Evolutionary conservation across 371 early-diverging fungal species (phyloP).

Genomic region (Zychaea mexicana): DNA sequence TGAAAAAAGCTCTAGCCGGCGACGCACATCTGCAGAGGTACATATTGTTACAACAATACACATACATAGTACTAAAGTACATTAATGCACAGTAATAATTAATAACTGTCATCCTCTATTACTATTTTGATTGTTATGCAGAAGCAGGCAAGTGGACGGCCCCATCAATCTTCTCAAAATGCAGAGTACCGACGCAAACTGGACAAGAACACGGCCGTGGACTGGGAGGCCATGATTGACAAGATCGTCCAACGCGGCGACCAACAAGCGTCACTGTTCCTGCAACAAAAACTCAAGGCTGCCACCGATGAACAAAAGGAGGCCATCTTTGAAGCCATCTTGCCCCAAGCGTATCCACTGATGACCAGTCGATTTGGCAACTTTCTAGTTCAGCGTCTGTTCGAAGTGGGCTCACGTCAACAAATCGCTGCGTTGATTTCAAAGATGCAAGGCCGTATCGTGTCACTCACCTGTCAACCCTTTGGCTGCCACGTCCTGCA

Average conservation of each 20-base stretch:
- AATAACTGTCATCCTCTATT: neutral
- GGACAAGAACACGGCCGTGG: conserved; percentile 29
- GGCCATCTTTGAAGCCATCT: conserved; percentile 62
- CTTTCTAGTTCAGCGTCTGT: conserved; percentile 74
- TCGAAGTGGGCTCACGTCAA: conserved; percentile 65
- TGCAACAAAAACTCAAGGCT: conserved; percentile 73
- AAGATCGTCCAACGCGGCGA: conserved; percentile 74
- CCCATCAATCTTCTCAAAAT: neutral
- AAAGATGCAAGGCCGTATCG: conserved; percentile 66
- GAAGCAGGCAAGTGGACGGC: neutral
- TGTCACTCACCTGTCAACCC: conserved; percentile 69
- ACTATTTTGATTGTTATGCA: neutral
- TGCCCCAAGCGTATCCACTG: conserved; percentile 56
- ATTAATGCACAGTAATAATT: neutral
- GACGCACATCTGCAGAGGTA: conserved; percentile 9
- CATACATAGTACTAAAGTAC: neutral
- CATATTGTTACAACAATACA: neutral
- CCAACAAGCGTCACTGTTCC: conserved; percentile 75
- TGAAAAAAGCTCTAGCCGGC: conserved; percentile 5
- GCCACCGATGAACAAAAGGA: conserved; percentile 55
- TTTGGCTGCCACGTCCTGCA: conserved; percentile 85
- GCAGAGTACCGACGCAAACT: conserved; percentile 29
- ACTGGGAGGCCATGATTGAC: conserved; percentile 55
- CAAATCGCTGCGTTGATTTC: conserved; percentile 59
- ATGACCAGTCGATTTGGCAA: conserved; percentile 83